These are phyloP conservation scores for Ceratobasidium sp. DNA, from an alignment of 1,284 basidiomycete species.

Conservation along the genomic window DNA sequence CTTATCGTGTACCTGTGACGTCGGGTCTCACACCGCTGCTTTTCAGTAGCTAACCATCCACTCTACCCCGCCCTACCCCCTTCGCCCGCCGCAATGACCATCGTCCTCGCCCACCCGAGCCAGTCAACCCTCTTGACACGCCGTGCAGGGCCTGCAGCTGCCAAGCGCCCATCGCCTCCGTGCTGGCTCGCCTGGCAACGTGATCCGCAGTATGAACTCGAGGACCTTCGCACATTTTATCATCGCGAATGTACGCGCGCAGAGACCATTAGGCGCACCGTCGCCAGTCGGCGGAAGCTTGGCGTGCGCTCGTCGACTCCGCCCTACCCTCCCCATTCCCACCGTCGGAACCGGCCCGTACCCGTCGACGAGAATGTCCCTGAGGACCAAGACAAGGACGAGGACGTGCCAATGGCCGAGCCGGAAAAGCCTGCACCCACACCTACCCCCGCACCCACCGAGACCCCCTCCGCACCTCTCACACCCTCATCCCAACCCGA, in stretches of 20 bases:
- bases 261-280: constrained; percentile 22
- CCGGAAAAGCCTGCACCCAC: neutral
- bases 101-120: constrained; percentile 39
- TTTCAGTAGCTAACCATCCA: neutral
- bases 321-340: neutral
- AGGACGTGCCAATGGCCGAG: neutral
- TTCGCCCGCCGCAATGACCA: constrained; percentile 10
- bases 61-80: neutral
- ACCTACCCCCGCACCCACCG: neutral
- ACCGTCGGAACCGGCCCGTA: neutral
- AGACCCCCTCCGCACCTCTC: neutral
- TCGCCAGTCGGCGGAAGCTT: constrained; percentile 24
- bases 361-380: constrained; percentile 3
- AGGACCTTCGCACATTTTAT: constrained; percentile 26
- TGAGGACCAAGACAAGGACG: too few species aligned
- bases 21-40: too few species aligned
- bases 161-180: constrained; percentile 29
- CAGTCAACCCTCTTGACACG: constrained; percentile 39
- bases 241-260: constrained; percentile 32
- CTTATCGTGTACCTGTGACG: too few species aligned
- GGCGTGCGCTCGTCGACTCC: constrained; percentile 1
- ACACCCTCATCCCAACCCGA: constrained; percentile 11
- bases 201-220: constrained; percentile 33
- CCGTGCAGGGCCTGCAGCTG: constrained; percentile 39
- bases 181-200: constrained; percentile 43